Base-by-base conservation (phyloP, 2,329 filamentous ascomycete species). In the Clarireedia sp. region DNA sequence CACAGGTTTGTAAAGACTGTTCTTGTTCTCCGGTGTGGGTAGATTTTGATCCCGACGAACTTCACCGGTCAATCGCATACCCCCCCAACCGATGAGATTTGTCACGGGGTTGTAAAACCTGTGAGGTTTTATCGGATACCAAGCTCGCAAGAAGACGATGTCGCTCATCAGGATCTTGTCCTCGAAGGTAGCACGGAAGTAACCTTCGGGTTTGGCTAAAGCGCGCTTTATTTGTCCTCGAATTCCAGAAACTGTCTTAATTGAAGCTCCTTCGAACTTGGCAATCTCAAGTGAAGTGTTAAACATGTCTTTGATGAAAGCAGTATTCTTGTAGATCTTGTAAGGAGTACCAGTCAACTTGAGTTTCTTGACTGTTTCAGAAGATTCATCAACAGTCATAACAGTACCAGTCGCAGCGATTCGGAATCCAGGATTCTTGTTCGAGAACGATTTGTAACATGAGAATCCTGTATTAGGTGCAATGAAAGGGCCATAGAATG, bases 271-370 rank as follows among this genome's bases (percentile, higher is more conserved):
- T 74, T 99, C 94, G 67, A 99, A 99, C 70, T 97, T 99, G 66
- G 94, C 92, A 62, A 99, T 94, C 70, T 99, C 94, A 43, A 99
- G 83, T 0, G 90, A 80, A 0, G 87, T 86, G 68, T 83, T 90
- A 78, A 99, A 99, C 94, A 99, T 99, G 74, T 95, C 90, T 72
- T 94, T 95, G 74, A 99, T 90, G 70, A 99, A 99, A 40, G 94
- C 91, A 0, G 94, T 99, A 75, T 99, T 99, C 74, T 96, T 96
- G 82, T 95, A 97, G 72, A 97, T 95, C 75, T 97, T 97, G 80
- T 94, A 95, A 1, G 94, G 91, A 48, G 83, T 79, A 58, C 94
- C 94, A 0, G 90, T 96, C 48, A 99, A 81, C 73, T 99, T 99
- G 68, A 99, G 85, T 78, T 99, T 99, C 81, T 99, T 99, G 71